phyloP scores from a whole-genome alignment of 495 filamentous ascomycete species.

The Xylaria bambusicola region DNA sequence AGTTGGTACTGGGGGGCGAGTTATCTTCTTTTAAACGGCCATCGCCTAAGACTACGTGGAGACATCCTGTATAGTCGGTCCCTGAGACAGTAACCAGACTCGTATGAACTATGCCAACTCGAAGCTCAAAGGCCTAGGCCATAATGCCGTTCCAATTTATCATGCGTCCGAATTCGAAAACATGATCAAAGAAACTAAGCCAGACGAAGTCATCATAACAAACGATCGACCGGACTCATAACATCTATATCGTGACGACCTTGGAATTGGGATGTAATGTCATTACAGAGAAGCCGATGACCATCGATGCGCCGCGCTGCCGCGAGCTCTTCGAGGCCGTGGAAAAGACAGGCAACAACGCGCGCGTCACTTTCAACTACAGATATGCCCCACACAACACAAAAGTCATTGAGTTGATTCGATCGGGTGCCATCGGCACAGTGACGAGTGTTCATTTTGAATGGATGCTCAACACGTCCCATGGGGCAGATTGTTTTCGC shows the following conservation, averaged over 20 bases:
- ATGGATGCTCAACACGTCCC: slow-evolving; percentile 60
- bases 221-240: slow-evolving; percentile 61
- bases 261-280: slow-evolving; percentile 59
- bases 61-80: slow-evolving; percentile 51
- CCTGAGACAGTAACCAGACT: slow-evolving; percentile 53
- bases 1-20: slow-evolving; percentile 47
- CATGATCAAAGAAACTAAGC: slow-evolving; percentile 55
- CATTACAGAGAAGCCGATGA: slow-evolving; percentile 64
- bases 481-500: slow-evolving; percentile 63
- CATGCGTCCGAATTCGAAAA: slow-evolving; percentile 52
- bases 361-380: slow-evolving; percentile 55
- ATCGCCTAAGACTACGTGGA: slow-evolving; percentile 49
- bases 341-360: slow-evolving; percentile 35
- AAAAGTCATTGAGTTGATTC: slow-evolving; percentile 50
- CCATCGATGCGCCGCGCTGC: slow-evolving; percentile 56
- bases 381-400: slow-evolving; percentile 56
- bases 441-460: slow-evolving; percentile 61
- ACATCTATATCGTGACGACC: slow-evolving; percentile 56
- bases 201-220: slow-evolving; percentile 59
- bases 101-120: slow-evolving; percentile 48
- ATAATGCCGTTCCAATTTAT: slow-evolving; percentile 50
- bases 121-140: slow-evolving; percentile 35
- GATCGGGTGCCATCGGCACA: slow-evolving; percentile 51
- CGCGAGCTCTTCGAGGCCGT: slow-evolving; percentile 50
- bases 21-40: slow-evolving; percentile 58